These are phyloP conservation scores for Hibiscus tridactylites DNA, from an alignment of 345 rosid genomes.

Conservation along the genomic window DNA sequence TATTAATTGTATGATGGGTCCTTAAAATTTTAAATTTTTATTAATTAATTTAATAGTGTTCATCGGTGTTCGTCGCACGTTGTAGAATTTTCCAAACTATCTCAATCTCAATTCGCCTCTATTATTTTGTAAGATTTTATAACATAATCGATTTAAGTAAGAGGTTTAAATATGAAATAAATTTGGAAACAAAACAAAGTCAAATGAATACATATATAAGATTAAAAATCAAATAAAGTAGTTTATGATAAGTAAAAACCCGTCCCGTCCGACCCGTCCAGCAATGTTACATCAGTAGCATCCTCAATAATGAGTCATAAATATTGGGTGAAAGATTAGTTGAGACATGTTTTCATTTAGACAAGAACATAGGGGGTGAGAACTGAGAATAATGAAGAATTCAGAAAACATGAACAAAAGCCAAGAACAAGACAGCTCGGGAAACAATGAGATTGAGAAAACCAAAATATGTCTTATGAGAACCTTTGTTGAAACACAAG, in stretches of 20 bases:
- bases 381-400: background rate
- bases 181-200: background rate
- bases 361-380: background rate
- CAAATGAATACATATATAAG: too few species aligned
- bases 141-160: too few species aligned
- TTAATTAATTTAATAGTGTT: too few species aligned
- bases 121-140: too few species aligned
- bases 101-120: too few species aligned
- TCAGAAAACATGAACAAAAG: background rate
- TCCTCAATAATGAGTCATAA: background rate
- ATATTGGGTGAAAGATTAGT: background rate
- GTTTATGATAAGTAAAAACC: too few species aligned
- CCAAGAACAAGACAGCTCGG: background rate
- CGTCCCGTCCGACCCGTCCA: too few species aligned
- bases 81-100: too few species aligned
- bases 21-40: too few species aligned
- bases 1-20: too few species aligned
- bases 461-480: slow-evolving; percentile 23
- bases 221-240: too few species aligned
- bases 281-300: background rate
- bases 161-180: background rate
- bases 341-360: background rate
- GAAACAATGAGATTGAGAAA: slow-evolving; percentile 16
- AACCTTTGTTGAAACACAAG: slow-evolving; percentile 21
- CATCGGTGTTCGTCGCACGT: too few species aligned